Conservation (phyloP, 768 basidiomycete species). For the Phaeotremella skinneri region DNA sequence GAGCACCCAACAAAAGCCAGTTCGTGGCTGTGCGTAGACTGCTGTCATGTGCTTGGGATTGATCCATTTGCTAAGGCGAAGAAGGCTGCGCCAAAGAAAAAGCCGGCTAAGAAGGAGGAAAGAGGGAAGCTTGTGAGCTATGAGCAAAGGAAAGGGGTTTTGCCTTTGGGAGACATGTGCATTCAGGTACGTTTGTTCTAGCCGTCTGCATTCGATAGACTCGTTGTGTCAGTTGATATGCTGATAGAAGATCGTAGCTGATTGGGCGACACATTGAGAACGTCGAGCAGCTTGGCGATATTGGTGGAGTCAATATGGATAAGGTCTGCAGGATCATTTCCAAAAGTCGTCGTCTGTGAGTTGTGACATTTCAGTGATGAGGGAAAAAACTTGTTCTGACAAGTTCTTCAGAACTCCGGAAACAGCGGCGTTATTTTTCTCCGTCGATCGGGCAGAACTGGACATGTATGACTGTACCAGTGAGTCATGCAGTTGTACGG, state of each 20-base stretch:
- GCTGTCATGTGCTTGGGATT: slow-evolving; percentile 70
- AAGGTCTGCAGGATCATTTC: slow-evolving; percentile 78
- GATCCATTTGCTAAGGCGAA: slow-evolving; percentile 72
- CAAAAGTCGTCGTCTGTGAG: slow-evolving; percentile 76
- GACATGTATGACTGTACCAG: slow-evolving; percentile 86
- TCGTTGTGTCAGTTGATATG: neutral
- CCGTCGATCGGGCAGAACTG: slow-evolving; percentile 64
- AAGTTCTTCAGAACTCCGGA: slow-evolving; percentile 62
- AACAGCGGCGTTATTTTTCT: slow-evolving; percentile 82
- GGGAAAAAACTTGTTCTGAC: slow-evolving; percentile 9
- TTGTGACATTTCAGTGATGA: slow-evolving; percentile 28
- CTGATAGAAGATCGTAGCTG: slow-evolving; percentile 60
- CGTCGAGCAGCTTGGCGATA: slow-evolving; percentile 69
- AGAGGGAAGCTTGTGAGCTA: slow-evolving; percentile 67
- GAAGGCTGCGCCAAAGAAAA: slow-evolving; percentile 55
- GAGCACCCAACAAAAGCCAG: slow-evolving; percentile 64
- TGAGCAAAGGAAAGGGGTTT: slow-evolving; percentile 62
- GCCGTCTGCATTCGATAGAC: neutral
- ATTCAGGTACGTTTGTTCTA: slow-evolving; percentile 61
- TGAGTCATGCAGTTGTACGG: slow-evolving; percentile 53
- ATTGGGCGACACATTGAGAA: slow-evolving; percentile 83
- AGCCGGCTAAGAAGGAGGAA: slow-evolving; percentile 60
- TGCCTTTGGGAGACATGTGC: slow-evolving; percentile 72
- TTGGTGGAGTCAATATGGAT: slow-evolving; percentile 79
- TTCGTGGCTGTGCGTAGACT: slow-evolving; percentile 80